Evolutionary conservation across 257 asterid genomes (phyloP).

Genomic region (Nicotiana tabacum): DNA sequence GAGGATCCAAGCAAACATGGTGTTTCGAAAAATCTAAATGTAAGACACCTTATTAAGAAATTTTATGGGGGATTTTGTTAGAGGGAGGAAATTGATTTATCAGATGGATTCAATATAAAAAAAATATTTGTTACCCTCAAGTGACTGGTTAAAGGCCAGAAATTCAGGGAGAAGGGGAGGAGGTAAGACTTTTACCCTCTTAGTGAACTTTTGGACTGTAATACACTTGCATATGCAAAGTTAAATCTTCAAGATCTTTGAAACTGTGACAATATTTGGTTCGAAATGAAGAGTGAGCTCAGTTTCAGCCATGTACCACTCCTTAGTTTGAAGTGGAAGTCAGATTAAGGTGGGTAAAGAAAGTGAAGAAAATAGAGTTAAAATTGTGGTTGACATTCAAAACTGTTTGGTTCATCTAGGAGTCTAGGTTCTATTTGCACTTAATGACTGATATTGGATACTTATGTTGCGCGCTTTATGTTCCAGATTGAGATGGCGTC

Average conservation of each 20-base stretch:
- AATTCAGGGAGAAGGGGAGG: no score
- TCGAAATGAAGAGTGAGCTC: background rate
- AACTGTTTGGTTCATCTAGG: background rate
- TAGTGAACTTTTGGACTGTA: background rate
- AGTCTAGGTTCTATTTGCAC: background rate
- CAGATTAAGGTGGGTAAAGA: background rate
- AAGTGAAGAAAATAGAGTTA: background rate
- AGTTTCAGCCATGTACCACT: background rate
- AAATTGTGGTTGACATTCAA: background rate
- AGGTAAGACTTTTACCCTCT: no score
- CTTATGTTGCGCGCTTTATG: background rate
- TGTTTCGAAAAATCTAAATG: no score
- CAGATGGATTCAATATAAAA: no score
- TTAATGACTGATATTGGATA: background rate
- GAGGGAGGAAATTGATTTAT: no score
- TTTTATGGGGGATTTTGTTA: background rate
- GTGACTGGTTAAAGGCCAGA: background rate
- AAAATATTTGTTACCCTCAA: background rate
- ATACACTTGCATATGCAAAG: no score
- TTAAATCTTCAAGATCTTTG: background rate
- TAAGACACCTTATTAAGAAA: background rate
- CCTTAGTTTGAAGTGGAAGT: background rate
- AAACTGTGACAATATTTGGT: background rate
- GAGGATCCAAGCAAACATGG: no score
- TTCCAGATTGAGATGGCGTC: constrained; percentile 98